phyloP scores from a whole-genome alignment of 208 protist genomes.

The Tritrichomonas musculus region DNA sequence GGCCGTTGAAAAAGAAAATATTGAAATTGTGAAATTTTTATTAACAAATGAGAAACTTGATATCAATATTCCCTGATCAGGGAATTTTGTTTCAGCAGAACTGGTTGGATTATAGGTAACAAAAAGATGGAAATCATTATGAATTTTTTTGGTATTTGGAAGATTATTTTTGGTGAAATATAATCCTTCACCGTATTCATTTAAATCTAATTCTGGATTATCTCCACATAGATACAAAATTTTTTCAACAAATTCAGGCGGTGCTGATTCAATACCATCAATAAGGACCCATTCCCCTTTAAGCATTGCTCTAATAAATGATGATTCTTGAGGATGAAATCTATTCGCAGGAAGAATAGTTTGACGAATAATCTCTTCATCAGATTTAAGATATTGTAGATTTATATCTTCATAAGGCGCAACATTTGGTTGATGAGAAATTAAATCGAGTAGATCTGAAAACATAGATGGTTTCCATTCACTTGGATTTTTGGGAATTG shows the following conservation, averaged over 20 bases:
- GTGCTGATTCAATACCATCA: slow-evolving; percentile 5
- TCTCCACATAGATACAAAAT: neutral
- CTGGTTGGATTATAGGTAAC: slow-evolving; percentile 2
- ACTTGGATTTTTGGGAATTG: too few relatives aligned
- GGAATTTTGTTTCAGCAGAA: neutral
- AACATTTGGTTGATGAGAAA: too few relatives aligned
- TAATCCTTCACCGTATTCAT: neutral
- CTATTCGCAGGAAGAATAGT: neutral
- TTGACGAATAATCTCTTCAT: too few relatives aligned
- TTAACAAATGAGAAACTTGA: neutral
- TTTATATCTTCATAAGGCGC: too few relatives aligned
- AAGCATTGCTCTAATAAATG: neutral
- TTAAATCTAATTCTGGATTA: neutral
- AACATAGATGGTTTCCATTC: too few relatives aligned
- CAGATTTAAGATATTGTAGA: too few relatives aligned
- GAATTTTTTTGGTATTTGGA: neutral
- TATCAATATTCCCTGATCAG: neutral
- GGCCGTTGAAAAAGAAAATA: too few relatives aligned
- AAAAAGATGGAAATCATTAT: slow-evolving; percentile 29
- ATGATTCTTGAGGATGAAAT: neutral
- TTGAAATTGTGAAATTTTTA: too few relatives aligned
- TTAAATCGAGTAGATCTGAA: too few relatives aligned
- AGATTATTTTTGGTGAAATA: neutral
- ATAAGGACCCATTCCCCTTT: neutral
- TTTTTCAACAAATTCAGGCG: slow-evolving; percentile 27